These are phyloP conservation scores for Dorcoceras hygrometricum DNA, from an alignment of 257 asterid species.

Conservation along the genomic window DNA sequence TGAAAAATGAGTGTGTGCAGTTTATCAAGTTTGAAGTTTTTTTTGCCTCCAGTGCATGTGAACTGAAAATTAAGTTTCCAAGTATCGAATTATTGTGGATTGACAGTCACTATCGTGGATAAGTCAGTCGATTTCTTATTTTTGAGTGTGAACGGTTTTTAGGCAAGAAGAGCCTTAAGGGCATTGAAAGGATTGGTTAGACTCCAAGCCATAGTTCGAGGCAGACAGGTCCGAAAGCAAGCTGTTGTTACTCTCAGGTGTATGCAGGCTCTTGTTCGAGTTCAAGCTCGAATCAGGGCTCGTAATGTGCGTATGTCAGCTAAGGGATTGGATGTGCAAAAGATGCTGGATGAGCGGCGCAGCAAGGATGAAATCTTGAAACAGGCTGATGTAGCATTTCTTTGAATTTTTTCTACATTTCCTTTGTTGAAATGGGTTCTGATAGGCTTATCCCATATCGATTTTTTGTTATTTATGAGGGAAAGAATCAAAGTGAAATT, in stretches of 20 bases:
- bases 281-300: constrained; percentile 91
- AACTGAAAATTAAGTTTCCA: no score
- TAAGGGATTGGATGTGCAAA: constrained; percentile 89
- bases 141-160: neutral
- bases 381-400: constrained; percentile 72
- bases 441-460: no score
- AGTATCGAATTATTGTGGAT: no score
- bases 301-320: constrained; percentile 81
- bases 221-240: constrained; percentile 86
- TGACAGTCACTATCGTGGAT: neutral
- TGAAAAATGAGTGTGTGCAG: neutral
- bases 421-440: neutral
- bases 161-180: constrained; percentile 97
- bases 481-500: no score
- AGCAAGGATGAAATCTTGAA: constrained; percentile 48
- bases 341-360: constrained; percentile 60
- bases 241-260: constrained; percentile 97
- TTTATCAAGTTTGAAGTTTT: neutral
- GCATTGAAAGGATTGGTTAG: constrained; percentile 93
- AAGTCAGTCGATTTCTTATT: neutral
- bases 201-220: constrained; percentile 92
- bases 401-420: neutral
- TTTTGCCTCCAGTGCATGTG: neutral
- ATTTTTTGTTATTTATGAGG: no score
- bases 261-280: constrained; percentile 98